Conservation (phyloP, 129 eudicot species). For the Helianthus tuberosus region DNA sequence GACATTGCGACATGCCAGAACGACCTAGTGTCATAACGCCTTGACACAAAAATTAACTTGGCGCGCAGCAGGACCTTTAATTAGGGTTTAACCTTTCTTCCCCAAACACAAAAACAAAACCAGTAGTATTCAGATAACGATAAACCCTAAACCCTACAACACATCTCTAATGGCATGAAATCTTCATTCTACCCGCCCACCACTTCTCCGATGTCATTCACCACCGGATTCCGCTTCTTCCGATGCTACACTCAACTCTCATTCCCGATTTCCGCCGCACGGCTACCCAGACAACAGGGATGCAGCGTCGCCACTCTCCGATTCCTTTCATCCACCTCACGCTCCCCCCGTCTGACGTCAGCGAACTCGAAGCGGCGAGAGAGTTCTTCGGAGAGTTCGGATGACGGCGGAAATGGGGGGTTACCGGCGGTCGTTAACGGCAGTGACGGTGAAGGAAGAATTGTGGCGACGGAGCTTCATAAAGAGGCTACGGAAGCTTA, state of each 20-base stretch:
- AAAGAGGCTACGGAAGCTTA: constrained; percentile 96
- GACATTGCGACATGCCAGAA: too few species aligned
- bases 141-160: constrained; percentile 12
- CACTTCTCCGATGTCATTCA: constrained; percentile 53
- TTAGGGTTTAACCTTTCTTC: constrained; percentile 38
- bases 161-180: constrained; percentile 49
- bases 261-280: constrained; percentile 34
- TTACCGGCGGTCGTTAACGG: constrained; percentile 19
- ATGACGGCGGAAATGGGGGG: constrained; percentile 43
- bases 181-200: constrained; percentile 7
- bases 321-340: constrained; percentile 38
- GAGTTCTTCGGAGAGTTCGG: constrained; percentile 27
- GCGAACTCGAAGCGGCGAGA: constrained; percentile 46
- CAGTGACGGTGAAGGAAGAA: constrained; percentile 37
- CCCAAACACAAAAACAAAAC: background rate
- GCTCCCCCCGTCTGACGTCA: constrained; percentile 23
- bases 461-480: constrained; percentile 73
- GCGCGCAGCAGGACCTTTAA: constrained; percentile 34
- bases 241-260: constrained; percentile 45
- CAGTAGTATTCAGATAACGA: background rate
- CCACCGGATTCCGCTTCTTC: constrained; percentile 60
- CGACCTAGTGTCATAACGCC: too few species aligned
- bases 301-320: constrained; percentile 38
- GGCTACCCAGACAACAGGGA: constrained; percentile 32
- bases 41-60: constrained; percentile 28